These are phyloP conservation scores for Neltuma alba DNA, from an alignment of 306 rosid species.

Conservation along the genomic window DNA sequence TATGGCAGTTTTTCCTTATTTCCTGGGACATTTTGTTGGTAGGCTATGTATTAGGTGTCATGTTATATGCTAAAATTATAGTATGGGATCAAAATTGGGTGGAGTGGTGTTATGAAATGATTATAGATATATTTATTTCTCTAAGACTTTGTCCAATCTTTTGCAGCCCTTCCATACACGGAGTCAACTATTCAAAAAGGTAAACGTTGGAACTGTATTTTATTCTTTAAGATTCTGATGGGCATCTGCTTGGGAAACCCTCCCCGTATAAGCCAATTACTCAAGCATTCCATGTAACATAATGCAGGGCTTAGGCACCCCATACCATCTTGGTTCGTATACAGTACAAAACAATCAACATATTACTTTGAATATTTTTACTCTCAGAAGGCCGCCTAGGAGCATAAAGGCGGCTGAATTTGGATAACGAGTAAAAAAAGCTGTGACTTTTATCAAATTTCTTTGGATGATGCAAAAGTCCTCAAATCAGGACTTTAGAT, in stretches of 20 bases:
- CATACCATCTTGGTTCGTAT: background rate
- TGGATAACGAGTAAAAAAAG: conserved; percentile 8
- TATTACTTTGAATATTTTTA: background rate
- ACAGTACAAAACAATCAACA: background rate
- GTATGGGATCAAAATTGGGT: conserved; percentile 25
- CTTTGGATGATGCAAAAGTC: conserved; percentile 17
- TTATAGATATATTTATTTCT: background rate
- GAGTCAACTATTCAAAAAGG: conserved; percentile 83
- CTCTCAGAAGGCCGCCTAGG: conserved; percentile 24
- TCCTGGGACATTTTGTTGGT: conserved; percentile 27
- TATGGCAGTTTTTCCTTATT: conserved; percentile 7
- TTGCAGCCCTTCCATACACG: conserved; percentile 94
- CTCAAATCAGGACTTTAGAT: background rate
- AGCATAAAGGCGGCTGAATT: conserved; percentile 26
- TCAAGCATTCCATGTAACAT: background rate
- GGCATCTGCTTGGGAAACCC: background rate
- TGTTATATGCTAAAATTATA: conserved; percentile 11
- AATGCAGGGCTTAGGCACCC: background rate
- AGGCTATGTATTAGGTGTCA: conserved; percentile 25
- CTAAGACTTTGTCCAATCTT: conserved; percentile 32
- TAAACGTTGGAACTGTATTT: conserved; percentile 38
- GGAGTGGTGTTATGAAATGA: background rate
- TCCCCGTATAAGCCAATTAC: background rate
- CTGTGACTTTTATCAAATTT: conserved; percentile 24
- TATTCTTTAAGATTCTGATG: background rate